These are phyloP conservation scores for Ceratobasidium sp. DNA, from an alignment of 1,284 basidiomycete genomes.

Conservation along the genomic window DNA sequence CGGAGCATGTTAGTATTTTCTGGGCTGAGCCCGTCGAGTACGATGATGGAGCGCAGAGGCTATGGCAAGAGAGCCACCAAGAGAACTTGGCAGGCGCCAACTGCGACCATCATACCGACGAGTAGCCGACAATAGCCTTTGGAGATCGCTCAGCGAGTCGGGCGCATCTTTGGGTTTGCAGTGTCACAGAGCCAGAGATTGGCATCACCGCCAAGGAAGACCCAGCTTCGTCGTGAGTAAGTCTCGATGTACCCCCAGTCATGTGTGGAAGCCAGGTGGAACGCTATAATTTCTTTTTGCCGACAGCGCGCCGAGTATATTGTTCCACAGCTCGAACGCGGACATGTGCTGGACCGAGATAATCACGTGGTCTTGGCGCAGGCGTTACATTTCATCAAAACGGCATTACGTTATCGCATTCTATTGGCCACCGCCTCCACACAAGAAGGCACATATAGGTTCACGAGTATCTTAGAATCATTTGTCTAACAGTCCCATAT, in stretches of 20 bases:
- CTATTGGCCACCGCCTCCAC: no score
- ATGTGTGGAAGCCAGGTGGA: background rate
- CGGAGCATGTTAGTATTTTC: background rate
- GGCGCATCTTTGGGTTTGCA: background rate
- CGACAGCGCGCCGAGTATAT: constrained; percentile 14
- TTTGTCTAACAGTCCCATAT: no score
- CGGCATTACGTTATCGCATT: no score
- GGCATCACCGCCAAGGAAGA: constrained; percentile 2
- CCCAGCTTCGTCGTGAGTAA: background rate
- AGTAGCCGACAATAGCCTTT: constrained; percentile 4
- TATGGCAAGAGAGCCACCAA: constrained; percentile 16
- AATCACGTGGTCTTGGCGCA: constrained; percentile 39
- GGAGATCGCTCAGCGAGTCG: no score
- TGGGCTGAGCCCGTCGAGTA: background rate
- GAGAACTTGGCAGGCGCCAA: constrained; percentile 15
- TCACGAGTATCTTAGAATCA: no score
- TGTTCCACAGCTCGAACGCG: background rate
- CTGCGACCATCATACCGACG: background rate
- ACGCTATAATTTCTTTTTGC: background rate
- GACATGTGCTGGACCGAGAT: constrained; percentile 3
- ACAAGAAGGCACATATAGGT: no score
- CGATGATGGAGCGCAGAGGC: no score
- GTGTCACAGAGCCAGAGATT: background rate
- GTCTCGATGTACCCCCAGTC: background rate
- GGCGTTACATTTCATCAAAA: no score